phyloP scores from a whole-genome alignment of 2,329 filamentous ascomycete genomes.

The Penicillium palitans region DNA sequence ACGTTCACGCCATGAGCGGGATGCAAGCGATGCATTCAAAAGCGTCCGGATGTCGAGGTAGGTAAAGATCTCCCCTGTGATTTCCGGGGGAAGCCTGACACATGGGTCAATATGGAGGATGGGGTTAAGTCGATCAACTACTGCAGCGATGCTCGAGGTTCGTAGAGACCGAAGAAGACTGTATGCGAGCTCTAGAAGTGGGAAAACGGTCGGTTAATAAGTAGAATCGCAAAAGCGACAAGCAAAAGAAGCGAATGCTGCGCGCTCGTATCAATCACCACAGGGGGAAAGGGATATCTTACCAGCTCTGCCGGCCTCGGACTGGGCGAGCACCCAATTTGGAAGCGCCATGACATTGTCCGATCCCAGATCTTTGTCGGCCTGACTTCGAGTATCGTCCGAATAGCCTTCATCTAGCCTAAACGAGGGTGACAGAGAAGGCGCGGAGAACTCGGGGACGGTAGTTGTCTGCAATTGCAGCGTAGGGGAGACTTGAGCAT shows the following conservation, averaged over 20 bases:
- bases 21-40: constrained; percentile 74
- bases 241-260: background rate
- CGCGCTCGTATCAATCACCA: background rate
- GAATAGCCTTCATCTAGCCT: constrained; percentile 85
- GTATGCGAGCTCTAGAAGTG: constrained; percentile 70
- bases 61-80: constrained; percentile 84
- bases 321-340: constrained; percentile 56
- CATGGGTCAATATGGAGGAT: constrained; percentile 93
- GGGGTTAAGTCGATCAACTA: constrained; percentile 77
- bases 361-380: constrained; percentile 40
- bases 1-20: constrained; percentile 76
- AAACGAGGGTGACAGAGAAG: constrained; percentile 45
- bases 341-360: constrained; percentile 50
- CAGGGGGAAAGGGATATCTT: constrained; percentile 24
- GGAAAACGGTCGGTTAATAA: constrained; percentile 21
- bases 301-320: constrained; percentile 58
- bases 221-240: constrained; percentile 1
- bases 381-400: constrained; percentile 63
- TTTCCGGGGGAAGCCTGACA: constrained; percentile 78
- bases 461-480: constrained; percentile 28
- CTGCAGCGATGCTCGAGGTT: constrained; percentile 74
- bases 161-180: constrained; percentile 74
- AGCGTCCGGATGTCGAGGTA: constrained; percentile 81
- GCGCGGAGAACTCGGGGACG: constrained; percentile 31
- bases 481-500: constrained; percentile 25